Percentiles rank a stretch among this genome's conserved stretches.
phyloP scores from a whole-genome alignment of 2,329 filamentous ascomycete species.

The Monosporascus sp. region DNA sequence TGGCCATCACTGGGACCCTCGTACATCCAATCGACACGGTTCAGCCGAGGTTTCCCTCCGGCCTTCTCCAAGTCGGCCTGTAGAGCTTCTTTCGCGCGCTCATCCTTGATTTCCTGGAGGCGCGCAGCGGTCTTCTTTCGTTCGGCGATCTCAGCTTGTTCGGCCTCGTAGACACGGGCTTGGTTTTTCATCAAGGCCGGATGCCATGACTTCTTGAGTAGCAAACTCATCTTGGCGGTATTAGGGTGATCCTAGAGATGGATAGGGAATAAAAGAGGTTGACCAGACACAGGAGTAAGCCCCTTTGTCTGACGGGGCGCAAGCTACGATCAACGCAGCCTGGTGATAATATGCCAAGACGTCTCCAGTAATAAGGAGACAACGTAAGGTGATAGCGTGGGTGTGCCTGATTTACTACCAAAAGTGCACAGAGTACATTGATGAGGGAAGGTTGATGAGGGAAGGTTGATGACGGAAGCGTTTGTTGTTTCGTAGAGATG shows the following conservation, averaged over 20 bases:
- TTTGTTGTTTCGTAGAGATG: background rate
- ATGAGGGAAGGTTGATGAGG: background rate
- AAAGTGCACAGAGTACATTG: background rate
- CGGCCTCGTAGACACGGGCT: constrained; percentile 77
- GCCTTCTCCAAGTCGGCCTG: constrained; percentile 84
- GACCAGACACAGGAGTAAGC: background rate
- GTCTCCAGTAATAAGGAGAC: no score
- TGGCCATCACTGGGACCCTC: constrained; percentile 76
- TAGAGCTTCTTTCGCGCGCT: constrained; percentile 86
- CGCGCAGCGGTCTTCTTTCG: constrained; percentile 90
- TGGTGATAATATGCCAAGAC: no score
- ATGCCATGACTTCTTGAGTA: constrained; percentile 1
- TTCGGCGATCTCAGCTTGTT: constrained; percentile 58
- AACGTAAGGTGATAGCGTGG: no score
- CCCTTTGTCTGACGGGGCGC: no score
- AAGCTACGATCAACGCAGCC: no score
- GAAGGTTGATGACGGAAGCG: background rate
- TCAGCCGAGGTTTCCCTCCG: constrained; percentile 72
- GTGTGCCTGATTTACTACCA: no score
- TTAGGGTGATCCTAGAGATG: background rate
- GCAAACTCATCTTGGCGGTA: background rate
- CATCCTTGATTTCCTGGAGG: constrained; percentile 88
- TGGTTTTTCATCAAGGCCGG: constrained; percentile 65
- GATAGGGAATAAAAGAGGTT: background rate
- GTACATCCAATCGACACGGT: constrained; percentile 98